Base-by-base conservation (phyloP, 768 basidiomycete species). In the Trametes sanguinea region DNA sequence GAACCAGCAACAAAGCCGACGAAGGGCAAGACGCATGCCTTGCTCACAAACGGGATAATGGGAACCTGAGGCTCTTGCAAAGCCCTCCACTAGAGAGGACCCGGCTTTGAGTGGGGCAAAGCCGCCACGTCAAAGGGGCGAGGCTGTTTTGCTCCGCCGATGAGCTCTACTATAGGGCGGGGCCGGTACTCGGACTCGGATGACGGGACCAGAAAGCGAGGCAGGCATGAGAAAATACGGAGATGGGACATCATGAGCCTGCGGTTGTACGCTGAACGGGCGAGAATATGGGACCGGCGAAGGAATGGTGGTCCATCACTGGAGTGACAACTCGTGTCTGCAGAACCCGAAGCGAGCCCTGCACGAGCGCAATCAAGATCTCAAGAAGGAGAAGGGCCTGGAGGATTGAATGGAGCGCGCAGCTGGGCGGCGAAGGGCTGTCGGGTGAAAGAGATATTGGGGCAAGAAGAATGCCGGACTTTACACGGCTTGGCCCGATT, bases 171-270 rank as follows among this genome's bases (percentile, higher is more conserved):
- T 37, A n/a, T 44, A 29, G 16, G 22, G 14, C 35, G 33, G 44
- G 45, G 22, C 14, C 54, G 54, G 45, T 46, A 37, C 29, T 60
- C 51, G 58, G 58, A 35, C 14, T 50, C 40, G 50, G 57, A 51
- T 16, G 8, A 39, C 22, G 48, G 39, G 52, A n/a, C 17, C 27
- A 37, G 54, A 22, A n/a, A 22, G 43, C 35, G 58, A 47, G 51
- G 51, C 16, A 46, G 33, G 43, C 40, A 60, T 35, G 52, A 47
- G 51, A 52, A 50, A 16, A 54, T 32, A 7, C 40, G 57, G 56
- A 33, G 48, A 40, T 17, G 33, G 33, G 14, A n/a, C 22, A 22
- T 22, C 22, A 22, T 33, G 37, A 13, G 57, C 47, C 37, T 39
- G 35, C 4, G 44, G n/a, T 13, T 32, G n/a, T 10, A 37, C 51